Base-by-base conservation (phyloP, 257 asterid species). In the Paulownia fortunei region DNA sequence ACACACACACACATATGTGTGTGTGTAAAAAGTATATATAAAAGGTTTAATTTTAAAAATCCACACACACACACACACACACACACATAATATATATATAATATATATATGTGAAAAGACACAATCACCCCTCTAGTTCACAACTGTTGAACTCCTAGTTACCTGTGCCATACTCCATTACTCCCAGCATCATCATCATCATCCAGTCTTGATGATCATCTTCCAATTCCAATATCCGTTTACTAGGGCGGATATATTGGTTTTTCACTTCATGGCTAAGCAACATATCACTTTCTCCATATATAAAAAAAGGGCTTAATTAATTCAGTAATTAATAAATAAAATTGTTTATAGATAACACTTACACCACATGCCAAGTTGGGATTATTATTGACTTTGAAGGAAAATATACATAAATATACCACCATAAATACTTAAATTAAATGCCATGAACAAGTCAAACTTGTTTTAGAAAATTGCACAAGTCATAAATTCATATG, bases 361-460 rank as follows among this genome's bases (percentile, higher is more conserved):
- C 42, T 26, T 19, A 44, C 67, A 62, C 44, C 70, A 79, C 70
- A 76, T 73, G 79, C 18, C 76, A 52, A 72, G 79, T 79, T 73
- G 75, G 61, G 46, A 39, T n/a, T 52, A 65, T 21, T 34, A 23
- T 80, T 66, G 71, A 66, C 83, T 54, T 49, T 47, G 16, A 16
- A 69, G 44, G n/a, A 41, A 61, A 36, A 0, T 12, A 19, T 19
- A 6, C 11, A 18, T 3, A 54, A 3, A 54, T 3, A 54, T 2
- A 54, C 32, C 46, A 46, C 58, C 16, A 16, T 60, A 13, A 59
- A 59, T 58, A 30, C 27, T 41, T 64, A 51, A 47, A 61, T 61
- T 6, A 36, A 44, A 18, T 12, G 8, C 19, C 6, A 30, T 24
- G 36, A 26, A 66, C 36, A 74, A 44, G 79, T 74, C 61, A 42